A percentile compares a stretch with the other conserved stretches of the same genome.
Evolutionary conservation across 345 rosid species (phyloP).

Genomic region (Hibiscus mutabilis): DNA sequence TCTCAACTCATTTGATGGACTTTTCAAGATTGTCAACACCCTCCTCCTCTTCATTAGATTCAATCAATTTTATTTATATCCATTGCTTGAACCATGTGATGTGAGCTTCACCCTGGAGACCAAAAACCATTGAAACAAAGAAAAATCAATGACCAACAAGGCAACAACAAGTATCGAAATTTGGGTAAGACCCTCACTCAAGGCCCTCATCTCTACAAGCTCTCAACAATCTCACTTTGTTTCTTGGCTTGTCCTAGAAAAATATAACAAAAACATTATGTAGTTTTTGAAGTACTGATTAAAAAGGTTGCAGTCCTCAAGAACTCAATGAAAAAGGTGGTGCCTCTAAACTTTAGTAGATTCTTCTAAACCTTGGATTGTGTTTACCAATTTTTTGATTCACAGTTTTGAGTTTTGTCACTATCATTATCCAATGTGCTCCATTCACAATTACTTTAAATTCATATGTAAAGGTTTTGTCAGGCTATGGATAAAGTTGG

Average conservation of each 20-base stretch:
- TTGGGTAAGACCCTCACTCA: constrained; percentile 46
- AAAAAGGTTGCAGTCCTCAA: not conserved
- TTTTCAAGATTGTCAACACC: constrained; percentile 35
- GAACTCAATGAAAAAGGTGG: not conserved
- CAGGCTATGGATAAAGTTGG: not conserved
- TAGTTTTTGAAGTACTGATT: not conserved
- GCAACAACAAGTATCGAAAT: constrained; percentile 44
- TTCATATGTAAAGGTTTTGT: constrained; percentile 2
- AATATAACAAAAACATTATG: constrained; percentile 7
- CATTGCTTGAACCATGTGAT: constrained; percentile 17
- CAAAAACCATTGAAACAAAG: constrained; percentile 60
- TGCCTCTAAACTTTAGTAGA: constrained; percentile 1
- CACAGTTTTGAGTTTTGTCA: constrained; percentile 16
- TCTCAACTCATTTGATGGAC: constrained; percentile 58
- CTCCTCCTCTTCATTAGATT: constrained; percentile 44
- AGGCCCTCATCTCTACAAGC: constrained; percentile 28
- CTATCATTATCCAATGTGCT: constrained; percentile 12
- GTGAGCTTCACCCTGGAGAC: constrained; percentile 52
- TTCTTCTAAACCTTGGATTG: not conserved
- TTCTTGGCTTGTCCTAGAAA: not conserved
- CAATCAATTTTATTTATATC: constrained; percentile 37
- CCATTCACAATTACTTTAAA: not conserved
- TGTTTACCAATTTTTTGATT: constrained; percentile 30
- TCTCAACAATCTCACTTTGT: not conserved
- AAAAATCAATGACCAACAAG: constrained; percentile 51